phyloP scores from a whole-genome alignment of 495 filamentous ascomycete genomes.

The Symbiotaphrina buchneri region DNA sequence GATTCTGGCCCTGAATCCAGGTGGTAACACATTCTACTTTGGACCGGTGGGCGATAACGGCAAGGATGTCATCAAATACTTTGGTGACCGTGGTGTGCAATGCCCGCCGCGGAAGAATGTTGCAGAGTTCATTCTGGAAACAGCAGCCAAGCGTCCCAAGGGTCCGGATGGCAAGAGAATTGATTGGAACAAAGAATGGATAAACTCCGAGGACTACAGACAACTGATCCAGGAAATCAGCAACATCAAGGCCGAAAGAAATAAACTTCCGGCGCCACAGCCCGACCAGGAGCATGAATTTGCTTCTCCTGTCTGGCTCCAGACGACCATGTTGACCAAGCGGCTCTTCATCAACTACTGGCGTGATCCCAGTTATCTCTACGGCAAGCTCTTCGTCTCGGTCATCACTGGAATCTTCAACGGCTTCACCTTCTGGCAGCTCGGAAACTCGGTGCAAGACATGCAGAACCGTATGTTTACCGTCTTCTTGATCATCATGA shows the following conservation, averaged over 20 bases:
- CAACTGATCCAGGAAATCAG: constrained; percentile 34
- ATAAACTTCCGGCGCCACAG: constrained; percentile 17
- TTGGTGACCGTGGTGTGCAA: constrained; percentile 32
- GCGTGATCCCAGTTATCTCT: constrained; percentile 50
- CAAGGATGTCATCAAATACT: constrained; percentile 38
- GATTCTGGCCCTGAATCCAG: constrained; percentile 45
- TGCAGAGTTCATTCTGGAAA: constrained; percentile 73
- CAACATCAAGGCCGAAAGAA: constrained; percentile 28
- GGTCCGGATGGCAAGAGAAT: constrained; percentile 25
- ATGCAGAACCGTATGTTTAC: constrained; percentile 73
- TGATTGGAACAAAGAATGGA: constrained; percentile 57
- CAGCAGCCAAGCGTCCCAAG: constrained; percentile 37
- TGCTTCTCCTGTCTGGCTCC: constrained; percentile 34
- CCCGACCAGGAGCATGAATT: constrained; percentile 25
- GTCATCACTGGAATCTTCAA: constrained; percentile 51
- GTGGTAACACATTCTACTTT: constrained; percentile 55
- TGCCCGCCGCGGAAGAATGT: constrained; percentile 48
- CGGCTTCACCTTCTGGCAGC: constrained; percentile 70
- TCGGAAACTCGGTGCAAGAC: constrained; percentile 40
- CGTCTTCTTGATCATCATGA: constrained; percentile 46
- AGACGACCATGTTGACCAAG: constrained; percentile 36
- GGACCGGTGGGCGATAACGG: constrained; percentile 47
- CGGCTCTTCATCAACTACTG: constrained; percentile 48
- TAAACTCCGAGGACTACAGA: constrained; percentile 29
- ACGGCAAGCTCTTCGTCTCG: constrained; percentile 48